Percentiles rank a stretch among this genome's conserved stretches.
Conservation (phyloP, 2,329 filamentous ascomycete genomes). For the Claviceps sp. region DNA sequence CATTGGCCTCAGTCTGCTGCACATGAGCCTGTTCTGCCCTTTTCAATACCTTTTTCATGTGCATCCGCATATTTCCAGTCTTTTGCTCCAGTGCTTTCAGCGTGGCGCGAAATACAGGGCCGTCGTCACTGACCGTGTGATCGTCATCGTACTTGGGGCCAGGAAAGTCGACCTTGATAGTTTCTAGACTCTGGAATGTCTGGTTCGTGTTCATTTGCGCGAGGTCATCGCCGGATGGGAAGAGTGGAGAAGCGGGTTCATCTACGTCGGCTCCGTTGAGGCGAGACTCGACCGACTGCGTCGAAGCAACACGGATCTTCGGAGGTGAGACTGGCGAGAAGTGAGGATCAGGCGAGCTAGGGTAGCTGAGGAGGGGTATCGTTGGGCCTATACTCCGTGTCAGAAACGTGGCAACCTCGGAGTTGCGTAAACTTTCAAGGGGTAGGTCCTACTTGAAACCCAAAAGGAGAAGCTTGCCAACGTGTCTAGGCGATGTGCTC, state of each 20-base stretch:
- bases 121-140: slow-evolving; percentile 74
- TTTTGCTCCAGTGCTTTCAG: slow-evolving; percentile 96
- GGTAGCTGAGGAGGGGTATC: slow-evolving; percentile 33
- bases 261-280: slow-evolving; percentile 59
- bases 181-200: slow-evolving; percentile 24
- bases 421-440: neutral
- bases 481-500: slow-evolving; percentile 77
- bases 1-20: slow-evolving; percentile 73
- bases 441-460: slow-evolving; percentile 59
- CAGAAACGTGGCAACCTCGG: neutral
- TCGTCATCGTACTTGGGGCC: slow-evolving; percentile 79
- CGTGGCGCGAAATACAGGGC: slow-evolving; percentile 87
- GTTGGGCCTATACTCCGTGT: slow-evolving; percentile 25
- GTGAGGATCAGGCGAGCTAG: slow-evolving; percentile 56
- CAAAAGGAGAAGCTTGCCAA: slow-evolving; percentile 91
- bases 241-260: slow-evolving; percentile 42
- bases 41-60: slow-evolving; percentile 94
- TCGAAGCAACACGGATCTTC: slow-evolving; percentile 70
- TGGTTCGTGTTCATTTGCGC: slow-evolving; percentile 13
- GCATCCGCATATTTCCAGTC: slow-evolving; percentile 81
- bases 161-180: slow-evolving; percentile 74
- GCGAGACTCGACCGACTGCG: slow-evolving; percentile 74
- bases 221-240: slow-evolving; percentile 24
- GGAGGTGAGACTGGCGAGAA: slow-evolving; percentile 61
- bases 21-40: slow-evolving; percentile 79